Evolutionary conservation across 179 eudicot genomes (phyloP).

Genomic region (Beta corolliflora): DNA sequence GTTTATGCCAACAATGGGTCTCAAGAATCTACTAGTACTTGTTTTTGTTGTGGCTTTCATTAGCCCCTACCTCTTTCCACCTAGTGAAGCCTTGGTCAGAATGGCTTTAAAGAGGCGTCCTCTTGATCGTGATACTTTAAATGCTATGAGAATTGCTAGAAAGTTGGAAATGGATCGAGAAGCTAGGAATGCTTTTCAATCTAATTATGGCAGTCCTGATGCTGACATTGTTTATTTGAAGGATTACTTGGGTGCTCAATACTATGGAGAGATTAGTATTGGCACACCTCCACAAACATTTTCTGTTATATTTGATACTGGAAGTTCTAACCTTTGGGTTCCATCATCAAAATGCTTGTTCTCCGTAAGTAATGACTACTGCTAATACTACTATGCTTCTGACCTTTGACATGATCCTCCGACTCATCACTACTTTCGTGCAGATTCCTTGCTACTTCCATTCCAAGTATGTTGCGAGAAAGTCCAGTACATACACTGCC

Average conservation of each 20-base stretch:
- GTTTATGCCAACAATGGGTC: slow-evolving; percentile 41
- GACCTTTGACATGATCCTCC: slow-evolving; percentile 1
- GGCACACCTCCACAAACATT: slow-evolving; percentile 83
- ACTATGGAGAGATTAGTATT: slow-evolving; percentile 81
- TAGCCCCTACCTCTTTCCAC: slow-evolving; percentile 36
- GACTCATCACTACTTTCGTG: slow-evolving; percentile 24
- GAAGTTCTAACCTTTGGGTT: slow-evolving; percentile 87
- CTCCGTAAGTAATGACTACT: slow-evolving; percentile 53
- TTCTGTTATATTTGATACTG: slow-evolving; percentile 79
- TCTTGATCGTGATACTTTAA: slow-evolving; percentile 49
- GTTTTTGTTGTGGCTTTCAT: slow-evolving; percentile 46
- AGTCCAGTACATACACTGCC: slow-evolving; percentile 55
- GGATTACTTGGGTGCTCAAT: slow-evolving; percentile 78
- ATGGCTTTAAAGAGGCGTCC: slow-evolving; percentile 56
- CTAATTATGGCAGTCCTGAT: slow-evolving; percentile 25
- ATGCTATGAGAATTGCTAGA: slow-evolving; percentile 49
- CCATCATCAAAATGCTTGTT: slow-evolving; percentile 76
- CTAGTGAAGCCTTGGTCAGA: slow-evolving; percentile 56
- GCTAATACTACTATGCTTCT: background rate
- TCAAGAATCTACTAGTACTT: slow-evolving; percentile 31
- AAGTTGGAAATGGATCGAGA: slow-evolving; percentile 36
- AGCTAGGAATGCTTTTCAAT: slow-evolving; percentile 22
- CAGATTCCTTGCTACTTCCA: slow-evolving; percentile 81
- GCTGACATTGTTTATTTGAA: slow-evolving; percentile 56
- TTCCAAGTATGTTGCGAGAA: slow-evolving; percentile 59